Evolutionary conservation across 371 early-diverging fungal species (phyloP).

Genomic region (Syncephalis plumigaleata): DNA sequence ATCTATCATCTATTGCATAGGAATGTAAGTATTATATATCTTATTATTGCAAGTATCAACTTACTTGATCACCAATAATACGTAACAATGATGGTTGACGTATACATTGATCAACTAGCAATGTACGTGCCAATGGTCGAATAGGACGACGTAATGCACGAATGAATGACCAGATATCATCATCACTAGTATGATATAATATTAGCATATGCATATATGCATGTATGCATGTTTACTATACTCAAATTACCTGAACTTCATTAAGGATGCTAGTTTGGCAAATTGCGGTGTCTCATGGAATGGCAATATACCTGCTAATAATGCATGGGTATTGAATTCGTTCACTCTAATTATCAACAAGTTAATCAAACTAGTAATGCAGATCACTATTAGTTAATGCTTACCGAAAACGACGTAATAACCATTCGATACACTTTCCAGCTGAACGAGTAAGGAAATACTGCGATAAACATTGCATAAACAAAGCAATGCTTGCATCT

Average conservation of each 20-base stretch:
- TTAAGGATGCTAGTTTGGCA: slow-evolving; percentile 53
- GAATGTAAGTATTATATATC: no score
- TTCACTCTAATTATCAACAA: slow-evolving; percentile 30
- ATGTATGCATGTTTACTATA: neutral
- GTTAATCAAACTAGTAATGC: neutral
- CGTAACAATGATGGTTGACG: slow-evolving; percentile 34
- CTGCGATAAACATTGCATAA: slow-evolving; percentile 60
- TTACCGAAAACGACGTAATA: slow-evolving; percentile 69
- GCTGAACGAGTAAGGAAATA: slow-evolving; percentile 67
- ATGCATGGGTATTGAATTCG: slow-evolving; percentile 64
- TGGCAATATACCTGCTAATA: slow-evolving; percentile 66
- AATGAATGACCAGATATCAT: slow-evolving; percentile 49
- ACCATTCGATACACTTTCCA: slow-evolving; percentile 83
- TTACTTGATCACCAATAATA: no score
- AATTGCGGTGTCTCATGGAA: slow-evolving; percentile 87
- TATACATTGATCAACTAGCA: slow-evolving; percentile 35
- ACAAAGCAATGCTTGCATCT: slow-evolving; percentile 50
- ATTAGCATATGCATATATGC: no score
- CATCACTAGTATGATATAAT: slow-evolving; percentile 7
- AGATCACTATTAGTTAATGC: no score
- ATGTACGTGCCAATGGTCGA: slow-evolving; percentile 36
- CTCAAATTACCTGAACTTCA: slow-evolving; percentile 36
- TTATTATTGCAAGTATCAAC: no score
- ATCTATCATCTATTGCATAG: no score
- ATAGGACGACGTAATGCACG: slow-evolving; percentile 31